Evolutionary conservation across 148 eudicot genomes (phyloP).

Genomic region (Pharnaceum exiguum): DNA sequence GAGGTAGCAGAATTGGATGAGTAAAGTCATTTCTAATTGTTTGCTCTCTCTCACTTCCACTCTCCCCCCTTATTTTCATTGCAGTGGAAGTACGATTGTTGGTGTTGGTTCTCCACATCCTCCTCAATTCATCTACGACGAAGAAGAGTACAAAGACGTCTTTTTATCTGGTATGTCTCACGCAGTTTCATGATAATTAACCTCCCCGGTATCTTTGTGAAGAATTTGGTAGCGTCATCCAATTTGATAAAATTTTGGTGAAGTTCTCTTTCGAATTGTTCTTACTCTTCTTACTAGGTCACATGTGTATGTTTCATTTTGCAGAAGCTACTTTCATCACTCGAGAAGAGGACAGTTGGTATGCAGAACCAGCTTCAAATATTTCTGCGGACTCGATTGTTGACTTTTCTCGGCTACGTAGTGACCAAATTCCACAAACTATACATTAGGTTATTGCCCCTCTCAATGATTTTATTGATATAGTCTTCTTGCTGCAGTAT

Average conservation of each 20-base stretch:
- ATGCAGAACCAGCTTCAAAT: constrained; percentile 54
- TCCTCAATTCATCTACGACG: constrained; percentile 87
- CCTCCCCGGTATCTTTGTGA: neutral
- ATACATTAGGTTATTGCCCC: neutral
- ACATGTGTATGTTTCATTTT: constrained; percentile 9
- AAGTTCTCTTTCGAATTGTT: neutral
- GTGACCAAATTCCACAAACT: constrained; percentile 23
- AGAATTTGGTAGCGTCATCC: too few relatives aligned
- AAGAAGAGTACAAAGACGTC: constrained; percentile 89
- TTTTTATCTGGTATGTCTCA: constrained; percentile 68
- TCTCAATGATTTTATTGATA: neutral
- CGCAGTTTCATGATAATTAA: neutral
- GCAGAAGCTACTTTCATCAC: constrained; percentile 95
- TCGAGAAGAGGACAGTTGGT: constrained; percentile 70
- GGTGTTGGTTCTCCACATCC: constrained; percentile 97
- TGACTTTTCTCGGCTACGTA: constrained; percentile 27
- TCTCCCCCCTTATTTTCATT: constrained; percentile 17
- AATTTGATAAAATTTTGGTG: too few relatives aligned
- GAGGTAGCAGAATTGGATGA: too few relatives aligned
- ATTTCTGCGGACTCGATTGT: constrained; percentile 16
- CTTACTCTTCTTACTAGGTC: neutral
- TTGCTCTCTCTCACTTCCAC: neutral
- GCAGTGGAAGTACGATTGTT: constrained; percentile 97
- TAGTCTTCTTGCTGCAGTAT: too few relatives aligned
- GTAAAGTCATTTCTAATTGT: neutral